Evolutionary conservation across 306 rosid genomes (phyloP), one percentile per base, ranked within the genome.

Genomic region (Abrus precatorius): DNA sequence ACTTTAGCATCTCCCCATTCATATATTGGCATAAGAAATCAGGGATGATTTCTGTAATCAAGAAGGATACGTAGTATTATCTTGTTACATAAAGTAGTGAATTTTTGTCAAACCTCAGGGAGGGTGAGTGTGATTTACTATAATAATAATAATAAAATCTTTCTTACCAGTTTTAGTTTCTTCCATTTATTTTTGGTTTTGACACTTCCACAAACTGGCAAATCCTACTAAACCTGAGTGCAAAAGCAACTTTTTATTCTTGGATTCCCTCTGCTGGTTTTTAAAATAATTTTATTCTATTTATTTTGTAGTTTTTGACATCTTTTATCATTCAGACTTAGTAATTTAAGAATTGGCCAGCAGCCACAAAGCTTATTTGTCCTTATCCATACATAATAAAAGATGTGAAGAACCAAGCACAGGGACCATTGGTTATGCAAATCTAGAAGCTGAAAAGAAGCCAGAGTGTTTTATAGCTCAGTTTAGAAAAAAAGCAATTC

Each of bases 311-410:
- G 48, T 33, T 69, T 77, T 77, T 71, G 67, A 30, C 50, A 44
- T 56, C 34, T 75, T 69, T 69, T 41, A 49, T 68, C 40, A 59
- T 43, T 63, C 54, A 62, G 6, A 63, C 45, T 27, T 83, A 54
- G 76, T 72, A 77, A 69, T 57, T 55, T 40, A 70, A 76, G 72
- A 61, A 66, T 69, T 83, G 78, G 78, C 68, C 50, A 68, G 67
- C 55, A 44, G 14, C 72, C 57, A 59, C 64, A 47, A 83, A 78
- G 83, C 59, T 61, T 65, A 71, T 32, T 81, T 63, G 34, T 28
- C 45, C 68, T 3, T 27, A 7, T n/a, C 27, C 36, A 8, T 64
- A 41, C 20, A 30, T 43, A 72, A 28, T 20, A 38, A 59, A 60
- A 63, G 59, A 52, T 63, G 49, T 44, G 38, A n/a, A 41, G 28